Evolutionary conservation across 305 asterid genomes (phyloP), one percentile per base, ranked within the genome.

Genomic region (Fraxinus latifolia): DNA sequence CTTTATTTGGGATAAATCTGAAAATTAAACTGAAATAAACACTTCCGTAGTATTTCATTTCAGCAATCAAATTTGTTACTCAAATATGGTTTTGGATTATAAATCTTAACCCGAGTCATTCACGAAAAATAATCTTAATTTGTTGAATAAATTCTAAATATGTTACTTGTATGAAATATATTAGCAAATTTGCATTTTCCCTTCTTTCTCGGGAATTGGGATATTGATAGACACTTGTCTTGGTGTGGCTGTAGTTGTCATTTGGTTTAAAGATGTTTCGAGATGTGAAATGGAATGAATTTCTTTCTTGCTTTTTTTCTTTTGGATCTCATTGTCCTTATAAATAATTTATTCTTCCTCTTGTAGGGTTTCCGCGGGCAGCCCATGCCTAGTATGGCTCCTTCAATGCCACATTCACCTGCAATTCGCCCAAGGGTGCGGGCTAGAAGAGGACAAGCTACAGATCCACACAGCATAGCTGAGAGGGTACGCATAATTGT

Each of bases 391-490:
- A 83, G 82, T 75, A 84, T 91, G 79, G 87, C 89, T 80, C 94
- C 92, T 79, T 75, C 91, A 27, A 88, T 83, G 67, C 97, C 93
- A 0, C 96, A 91, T 86, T 97, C 96, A 9, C 97, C 98, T 31
- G 90, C 92, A 55, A 83, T 89, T 84, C 93, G 97, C 25, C 98
- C 98, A 1, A 90, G 97, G 86, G 97, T 95, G 79, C 92, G 97
- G 74, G 98, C 97, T 79, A 93, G 97, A 90, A 87, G 98, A 83
- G 97, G 97, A 76, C 98, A 95, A 88, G 98, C 97, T 12, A 95
- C 98, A 0, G 98, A 95, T 88, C 98, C 98, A 82, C 97, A 95
- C 84, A 95, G 98, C 89, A 94, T 95, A 82, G 98, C 98, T 79
- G 98, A 95, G 88, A 91, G 98, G 93, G 98, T 95, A 93, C 58